Percentiles rank a stretch among this genome's conserved stretches.
Evolutionary conservation across 495 filamentous ascomycete genomes (phyloP).

Genomic region (Aspergillus conjunctus): DNA sequence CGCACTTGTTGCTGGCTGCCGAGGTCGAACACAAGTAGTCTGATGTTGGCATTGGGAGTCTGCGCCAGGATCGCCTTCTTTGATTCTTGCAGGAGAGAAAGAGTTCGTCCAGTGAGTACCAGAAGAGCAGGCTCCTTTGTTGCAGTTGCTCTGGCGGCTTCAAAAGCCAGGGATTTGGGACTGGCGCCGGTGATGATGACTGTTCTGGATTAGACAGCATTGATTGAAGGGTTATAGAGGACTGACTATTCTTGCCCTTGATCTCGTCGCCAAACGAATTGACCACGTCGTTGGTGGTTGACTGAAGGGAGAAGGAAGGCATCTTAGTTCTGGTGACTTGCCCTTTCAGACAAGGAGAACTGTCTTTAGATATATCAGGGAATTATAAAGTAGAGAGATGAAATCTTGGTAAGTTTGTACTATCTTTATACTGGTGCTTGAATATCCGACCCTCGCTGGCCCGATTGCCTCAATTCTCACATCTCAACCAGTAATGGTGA

Average conservation of each 20-base stretch:
- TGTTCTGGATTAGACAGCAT: background rate
- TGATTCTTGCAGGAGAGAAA: background rate
- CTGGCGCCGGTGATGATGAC: slow-evolving; percentile 10
- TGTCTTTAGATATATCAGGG: too few relatives aligned
- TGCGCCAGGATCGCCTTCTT: slow-evolving; percentile 1
- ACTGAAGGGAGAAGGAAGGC: background rate
- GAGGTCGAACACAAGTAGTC: background rate
- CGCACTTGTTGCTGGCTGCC: background rate
- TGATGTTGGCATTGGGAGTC: background rate
- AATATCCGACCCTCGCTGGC: too few relatives aligned
- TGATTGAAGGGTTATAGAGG: background rate
- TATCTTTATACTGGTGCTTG: too few relatives aligned
- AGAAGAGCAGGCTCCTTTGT: background rate
- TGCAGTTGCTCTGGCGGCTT: background rate
- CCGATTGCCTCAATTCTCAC: too few relatives aligned
- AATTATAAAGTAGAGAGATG: background rate
- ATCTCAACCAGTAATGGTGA: too few relatives aligned
- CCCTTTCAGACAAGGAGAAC: background rate
- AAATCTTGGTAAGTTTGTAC: too few relatives aligned
- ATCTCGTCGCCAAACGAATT: background rate
- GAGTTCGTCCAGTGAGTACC: background rate
- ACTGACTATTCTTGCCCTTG: slow-evolving; percentile 8
- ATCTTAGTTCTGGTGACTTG: background rate
- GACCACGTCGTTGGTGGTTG: slow-evolving; percentile 4
- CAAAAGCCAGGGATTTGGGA: slow-evolving; percentile 3